Conservation (phyloP, 768 basidiomycete genomes). For the Suillus brevipes region DNA sequence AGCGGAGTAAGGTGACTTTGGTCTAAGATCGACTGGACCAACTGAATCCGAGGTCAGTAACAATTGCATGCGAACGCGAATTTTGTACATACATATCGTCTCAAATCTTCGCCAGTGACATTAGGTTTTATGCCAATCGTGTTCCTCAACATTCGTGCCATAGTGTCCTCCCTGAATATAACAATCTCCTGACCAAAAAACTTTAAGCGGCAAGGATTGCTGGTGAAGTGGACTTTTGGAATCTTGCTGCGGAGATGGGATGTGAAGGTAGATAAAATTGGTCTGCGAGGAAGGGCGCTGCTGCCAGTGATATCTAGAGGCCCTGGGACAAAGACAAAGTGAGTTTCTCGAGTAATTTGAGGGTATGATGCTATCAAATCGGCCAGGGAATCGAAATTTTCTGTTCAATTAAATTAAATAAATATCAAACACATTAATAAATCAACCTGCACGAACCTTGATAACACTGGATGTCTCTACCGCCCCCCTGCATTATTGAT, state of each 20-base stretch:
- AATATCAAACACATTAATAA: not conserved
- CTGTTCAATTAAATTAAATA: slow-evolving; percentile 40
- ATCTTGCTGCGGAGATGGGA: slow-evolving; percentile 68
- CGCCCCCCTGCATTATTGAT: slow-evolving; percentile 77
- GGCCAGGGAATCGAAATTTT: slow-evolving; percentile 84
- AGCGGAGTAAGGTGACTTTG: slow-evolving; percentile 94
- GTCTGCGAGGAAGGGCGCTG: slow-evolving; percentile 75
- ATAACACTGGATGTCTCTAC: slow-evolving; percentile 77
- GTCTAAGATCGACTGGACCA: slow-evolving; percentile 95
- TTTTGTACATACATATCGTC: slow-evolving; percentile 73
- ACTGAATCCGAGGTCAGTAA: slow-evolving; percentile 43
- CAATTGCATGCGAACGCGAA: slow-evolving; percentile 3
- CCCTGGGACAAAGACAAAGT: slow-evolving; percentile 94
- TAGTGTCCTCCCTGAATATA: slow-evolving; percentile 87
- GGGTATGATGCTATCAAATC: slow-evolving; percentile 85
- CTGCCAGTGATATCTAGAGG: slow-evolving; percentile 88
- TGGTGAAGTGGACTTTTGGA: slow-evolving; percentile 79
- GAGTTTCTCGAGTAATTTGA: slow-evolving; percentile 70
- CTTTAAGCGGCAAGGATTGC: slow-evolving; percentile 92
- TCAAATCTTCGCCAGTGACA: slow-evolving; percentile 75
- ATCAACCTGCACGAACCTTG: slow-evolving; percentile 55
- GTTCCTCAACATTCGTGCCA: slow-evolving; percentile 93
- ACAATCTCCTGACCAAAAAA: slow-evolving; percentile 97
- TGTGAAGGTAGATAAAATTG: slow-evolving; percentile 75
- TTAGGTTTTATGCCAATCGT: slow-evolving; percentile 86